These are phyloP conservation scores for Choiromyces venosus DNA, from an alignment of 495 filamentous ascomycete species.

Conservation along the genomic window DNA sequence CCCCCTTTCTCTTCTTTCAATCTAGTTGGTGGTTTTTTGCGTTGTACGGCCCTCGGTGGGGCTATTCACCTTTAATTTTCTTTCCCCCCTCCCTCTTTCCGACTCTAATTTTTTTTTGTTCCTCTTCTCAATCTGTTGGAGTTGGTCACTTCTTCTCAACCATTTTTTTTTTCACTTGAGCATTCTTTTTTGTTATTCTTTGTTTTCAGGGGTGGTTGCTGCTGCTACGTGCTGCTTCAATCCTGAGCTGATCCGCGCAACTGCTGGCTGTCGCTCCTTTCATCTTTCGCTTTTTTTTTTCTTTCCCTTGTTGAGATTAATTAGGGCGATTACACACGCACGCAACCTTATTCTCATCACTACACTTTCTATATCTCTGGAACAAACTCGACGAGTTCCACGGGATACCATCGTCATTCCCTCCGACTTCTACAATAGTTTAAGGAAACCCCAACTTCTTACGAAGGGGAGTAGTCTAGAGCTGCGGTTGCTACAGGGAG, in stretches of 20 bases:
- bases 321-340: not conserved
- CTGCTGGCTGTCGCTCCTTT: not conserved
- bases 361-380: not conserved
- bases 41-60: not conserved
- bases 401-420: conserved; percentile 1
- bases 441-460: not conserved
- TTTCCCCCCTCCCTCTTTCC: not conserved
- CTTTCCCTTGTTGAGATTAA: not conserved
- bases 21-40: not conserved
- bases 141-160: not conserved
- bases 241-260: not conserved
- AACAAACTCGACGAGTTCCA: not conserved
- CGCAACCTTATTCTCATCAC: conserved; percentile 1
- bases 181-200: not conserved
- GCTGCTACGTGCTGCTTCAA: not conserved
- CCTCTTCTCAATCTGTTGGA: not conserved
- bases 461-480: not conserved
- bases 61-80: not conserved
- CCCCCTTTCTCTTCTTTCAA: not conserved
- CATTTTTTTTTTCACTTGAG: not conserved
- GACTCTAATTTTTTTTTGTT: not conserved
- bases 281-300: not conserved
- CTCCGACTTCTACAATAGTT: not conserved
- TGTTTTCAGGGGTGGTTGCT: not conserved
- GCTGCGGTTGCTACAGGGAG: not conserved